Percentiles rank a stretch among this genome's conserved stretches.
Evolutionary conservation across 164 flowering plant species (phyloP).

Genomic region (Cinnamomum chago): DNA sequence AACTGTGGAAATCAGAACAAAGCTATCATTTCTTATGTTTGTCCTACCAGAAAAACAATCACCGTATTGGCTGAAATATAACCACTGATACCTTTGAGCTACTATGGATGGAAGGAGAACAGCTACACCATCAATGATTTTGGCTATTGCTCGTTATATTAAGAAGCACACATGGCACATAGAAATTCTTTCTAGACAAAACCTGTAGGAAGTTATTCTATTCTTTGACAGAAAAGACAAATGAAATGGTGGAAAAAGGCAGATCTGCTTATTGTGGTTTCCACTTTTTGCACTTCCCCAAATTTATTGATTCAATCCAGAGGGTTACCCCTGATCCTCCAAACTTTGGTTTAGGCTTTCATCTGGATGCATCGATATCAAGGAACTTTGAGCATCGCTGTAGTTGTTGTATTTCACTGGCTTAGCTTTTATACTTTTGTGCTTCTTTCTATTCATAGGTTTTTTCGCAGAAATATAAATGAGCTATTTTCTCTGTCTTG

Average conservation of each 20-base stretch:
- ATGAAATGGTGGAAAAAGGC: neutral
- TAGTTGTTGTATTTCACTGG: neutral
- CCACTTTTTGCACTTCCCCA: neutral
- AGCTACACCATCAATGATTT: neutral
- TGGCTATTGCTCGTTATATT: too few species aligned
- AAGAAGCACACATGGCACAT: too few species aligned
- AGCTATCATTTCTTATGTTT: too few species aligned
- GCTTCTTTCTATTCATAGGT: neutral
- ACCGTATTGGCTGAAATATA: neutral
- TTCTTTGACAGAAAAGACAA: too few species aligned
- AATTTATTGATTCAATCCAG: too few species aligned
- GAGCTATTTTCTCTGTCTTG: conserved; percentile 16
- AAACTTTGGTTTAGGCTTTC: neutral
- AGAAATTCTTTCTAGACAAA: too few species aligned
- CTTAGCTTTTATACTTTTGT: neutral
- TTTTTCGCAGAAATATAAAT: too few species aligned
- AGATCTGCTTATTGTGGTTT: neutral
- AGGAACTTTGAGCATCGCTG: neutral
- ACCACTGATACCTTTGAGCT: neutral
- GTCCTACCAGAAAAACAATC: too few species aligned
- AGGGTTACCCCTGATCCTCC: neutral
- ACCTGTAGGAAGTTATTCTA: too few species aligned
- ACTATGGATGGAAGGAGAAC: neutral
- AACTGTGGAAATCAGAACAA: neutral
- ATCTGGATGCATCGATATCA: neutral